Evolutionary conservation across 768 basidiomycete genomes (phyloP), one percentile per base, ranked within the genome.

Genomic region (Chlorophyllum brunneum): DNA sequence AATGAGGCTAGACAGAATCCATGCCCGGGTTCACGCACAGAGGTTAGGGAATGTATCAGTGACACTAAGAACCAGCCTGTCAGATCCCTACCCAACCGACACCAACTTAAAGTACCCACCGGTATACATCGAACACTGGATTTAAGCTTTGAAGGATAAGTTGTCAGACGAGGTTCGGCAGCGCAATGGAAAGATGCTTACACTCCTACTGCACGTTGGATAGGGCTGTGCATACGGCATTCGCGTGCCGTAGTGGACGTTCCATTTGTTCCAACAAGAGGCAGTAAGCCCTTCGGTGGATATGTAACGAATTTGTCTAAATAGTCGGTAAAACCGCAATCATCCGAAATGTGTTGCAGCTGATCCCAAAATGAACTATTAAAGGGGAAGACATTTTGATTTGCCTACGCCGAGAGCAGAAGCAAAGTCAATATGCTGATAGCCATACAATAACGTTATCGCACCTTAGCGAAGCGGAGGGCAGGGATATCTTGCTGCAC

Each of bases 81-180:
- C 10, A 16, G 18, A 31, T 5, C n/a, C n/a, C 22, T 20, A 11
- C 15, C 9, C 11, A 26, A n/a, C 15, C 10, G 33, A 13, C 1
- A n/a, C 16, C 20, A 27, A 16, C 16, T 3, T 6, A 41, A 23
- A 30, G 18, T 16, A 40, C 51, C 26, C 51, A 57, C 82, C 82
- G 31, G 61, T 90, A 91, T 5, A 88, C 74, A 58, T 90, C 75
- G 68, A 90, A 91, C 0, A 82, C 86, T 0, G 88, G 88, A 59
- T 90, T 89, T 54, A 81, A 62, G 10, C 78, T 80, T 45, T 20
- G 13, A 23, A n/a, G n/a, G n/a, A n/a, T n/a, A 26, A 33, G 42
- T 20, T 48, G 45, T 40, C 13, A 41, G 26, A 50, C 36, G 41
- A 52, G 27, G 7, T 24, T 15, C 20, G 7, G 27, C 18, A 37